A percentile compares a stretch with the other conserved stretches of the same genome.
phyloP scores from a whole-genome alignment of 805 yeast genomes.

The Metschnikowia reukaufii region DNA sequence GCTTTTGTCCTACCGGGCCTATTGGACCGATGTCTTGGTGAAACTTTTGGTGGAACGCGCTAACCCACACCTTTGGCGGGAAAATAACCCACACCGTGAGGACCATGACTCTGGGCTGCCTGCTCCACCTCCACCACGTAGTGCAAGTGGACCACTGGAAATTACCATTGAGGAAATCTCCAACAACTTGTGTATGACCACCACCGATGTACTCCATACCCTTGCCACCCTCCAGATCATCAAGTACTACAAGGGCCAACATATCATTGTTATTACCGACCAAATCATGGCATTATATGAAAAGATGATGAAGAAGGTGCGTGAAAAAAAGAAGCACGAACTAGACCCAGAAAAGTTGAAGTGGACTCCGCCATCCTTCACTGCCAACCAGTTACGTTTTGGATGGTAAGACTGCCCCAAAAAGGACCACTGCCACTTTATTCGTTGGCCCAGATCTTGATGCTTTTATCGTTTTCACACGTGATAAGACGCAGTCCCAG shows the following conservation, averaged over 20 bases:
- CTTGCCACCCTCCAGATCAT: conserved; percentile 87
- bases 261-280: conserved; percentile 80
- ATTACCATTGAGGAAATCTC: conserved; percentile 91
- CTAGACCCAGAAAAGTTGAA: conserved; percentile 68
- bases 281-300: conserved; percentile 78
- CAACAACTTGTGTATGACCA: conserved; percentile 86
- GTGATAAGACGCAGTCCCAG: conserved; percentile 81
- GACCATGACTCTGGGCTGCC: conserved; percentile 25
- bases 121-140: conserved; percentile 23
- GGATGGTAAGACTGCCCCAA: conserved; percentile 66
- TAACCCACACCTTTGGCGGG: conserved; percentile 37
- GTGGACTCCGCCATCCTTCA: conserved; percentile 96
- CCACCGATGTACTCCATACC: conserved; percentile 92
- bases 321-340: conserved; percentile 70
- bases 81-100: conserved; percentile 40
- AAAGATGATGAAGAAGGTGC: conserved; percentile 47
- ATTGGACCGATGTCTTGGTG: conserved; percentile 90
- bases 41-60: conserved; percentile 64
- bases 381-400: conserved; percentile 92
- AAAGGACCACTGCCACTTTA: not conserved
- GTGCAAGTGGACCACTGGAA: conserved; percentile 35
- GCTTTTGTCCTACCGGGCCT: conserved; percentile 87
- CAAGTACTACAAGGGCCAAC: conserved; percentile 93
- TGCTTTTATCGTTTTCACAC: conserved; percentile 87
- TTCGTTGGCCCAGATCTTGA: conserved; percentile 68